Evolutionary conservation across 2,329 filamentous ascomycete genomes (phyloP).

Genomic region (Cladophialophora carrionii): DNA sequence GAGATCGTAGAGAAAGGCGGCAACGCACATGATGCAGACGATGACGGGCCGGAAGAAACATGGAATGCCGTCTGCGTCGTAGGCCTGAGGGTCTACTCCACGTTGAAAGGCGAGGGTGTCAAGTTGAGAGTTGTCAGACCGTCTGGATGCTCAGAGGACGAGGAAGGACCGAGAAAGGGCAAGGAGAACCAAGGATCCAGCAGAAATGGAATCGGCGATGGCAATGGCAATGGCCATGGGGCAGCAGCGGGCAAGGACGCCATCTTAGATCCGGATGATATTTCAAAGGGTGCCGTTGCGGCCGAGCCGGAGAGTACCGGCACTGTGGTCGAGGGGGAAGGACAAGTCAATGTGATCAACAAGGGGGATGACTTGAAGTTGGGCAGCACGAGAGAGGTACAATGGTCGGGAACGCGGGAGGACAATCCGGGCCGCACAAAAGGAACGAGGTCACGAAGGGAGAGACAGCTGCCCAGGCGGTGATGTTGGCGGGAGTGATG

Average conservation of each 20-base stretch:
- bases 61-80: constrained; percentile 67
- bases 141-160: constrained; percentile 8
- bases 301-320: constrained; percentile 21
- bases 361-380: not conserved
- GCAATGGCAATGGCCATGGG: no score
- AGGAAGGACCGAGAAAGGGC: not conserved
- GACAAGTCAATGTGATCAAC: not conserved
- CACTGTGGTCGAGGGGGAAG: not conserved
- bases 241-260: not conserved
- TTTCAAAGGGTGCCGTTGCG: constrained; percentile 27
- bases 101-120: constrained; percentile 24
- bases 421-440: not conserved
- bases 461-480: not conserved
- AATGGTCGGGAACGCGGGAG: not conserved
- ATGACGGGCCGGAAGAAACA: constrained; percentile 45
- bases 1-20: constrained; percentile 14
- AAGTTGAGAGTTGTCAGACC: constrained; percentile 25
- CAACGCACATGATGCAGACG: constrained; percentile 28
- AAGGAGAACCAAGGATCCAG: not conserved
- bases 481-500: not conserved
- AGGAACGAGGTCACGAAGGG: not conserved
- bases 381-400: not conserved
- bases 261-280: constrained; percentile 30
- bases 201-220: not conserved
- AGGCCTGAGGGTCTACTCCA: constrained; percentile 60